These are phyloP conservation scores for Kwoniella europaea DNA, from an alignment of 768 basidiomycete genomes.

Conservation along the genomic window DNA sequence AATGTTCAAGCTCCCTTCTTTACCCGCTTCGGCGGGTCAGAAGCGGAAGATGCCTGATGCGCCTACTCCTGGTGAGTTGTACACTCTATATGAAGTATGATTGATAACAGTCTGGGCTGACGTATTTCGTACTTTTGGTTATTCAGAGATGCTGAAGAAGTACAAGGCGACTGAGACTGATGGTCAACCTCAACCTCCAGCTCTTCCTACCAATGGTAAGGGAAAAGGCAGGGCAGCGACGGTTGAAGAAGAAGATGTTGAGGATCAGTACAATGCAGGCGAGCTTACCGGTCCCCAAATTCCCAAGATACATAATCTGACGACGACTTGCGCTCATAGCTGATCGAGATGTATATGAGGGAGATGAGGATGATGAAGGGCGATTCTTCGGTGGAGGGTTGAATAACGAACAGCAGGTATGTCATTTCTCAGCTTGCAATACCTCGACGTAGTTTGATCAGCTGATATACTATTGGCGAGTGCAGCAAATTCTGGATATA, in stretches of 20 bases:
- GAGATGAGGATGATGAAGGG: slow-evolving; percentile 73
- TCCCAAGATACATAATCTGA: slow-evolving; percentile 62
- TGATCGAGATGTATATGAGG: slow-evolving; percentile 62
- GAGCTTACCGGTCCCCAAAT: neutral
- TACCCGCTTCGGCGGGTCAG: slow-evolving; percentile 42
- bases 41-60: slow-evolving; percentile 48
- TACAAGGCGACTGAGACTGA: slow-evolving; percentile 32
- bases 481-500: slow-evolving; percentile 78
- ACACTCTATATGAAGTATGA: no score
- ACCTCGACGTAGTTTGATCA: neutral
- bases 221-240: slow-evolving; percentile 35
- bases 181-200: neutral
- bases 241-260: slow-evolving; percentile 66
- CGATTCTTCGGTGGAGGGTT: slow-evolving; percentile 93
- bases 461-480: neutral
- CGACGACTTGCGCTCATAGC: slow-evolving; percentile 79
- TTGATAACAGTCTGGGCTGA: neutral
- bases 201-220: slow-evolving; percentile 30
- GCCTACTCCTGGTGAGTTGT: slow-evolving; percentile 42
- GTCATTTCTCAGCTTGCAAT: neutral
- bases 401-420: slow-evolving; percentile 82
- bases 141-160: slow-evolving; percentile 47
- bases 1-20: slow-evolving; percentile 54
- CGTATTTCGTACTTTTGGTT: neutral
- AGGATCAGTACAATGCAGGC: slow-evolving; percentile 62